Base-by-base conservation (phyloP, 768 basidiomycete genomes). In the Trametes villosa region DNA sequence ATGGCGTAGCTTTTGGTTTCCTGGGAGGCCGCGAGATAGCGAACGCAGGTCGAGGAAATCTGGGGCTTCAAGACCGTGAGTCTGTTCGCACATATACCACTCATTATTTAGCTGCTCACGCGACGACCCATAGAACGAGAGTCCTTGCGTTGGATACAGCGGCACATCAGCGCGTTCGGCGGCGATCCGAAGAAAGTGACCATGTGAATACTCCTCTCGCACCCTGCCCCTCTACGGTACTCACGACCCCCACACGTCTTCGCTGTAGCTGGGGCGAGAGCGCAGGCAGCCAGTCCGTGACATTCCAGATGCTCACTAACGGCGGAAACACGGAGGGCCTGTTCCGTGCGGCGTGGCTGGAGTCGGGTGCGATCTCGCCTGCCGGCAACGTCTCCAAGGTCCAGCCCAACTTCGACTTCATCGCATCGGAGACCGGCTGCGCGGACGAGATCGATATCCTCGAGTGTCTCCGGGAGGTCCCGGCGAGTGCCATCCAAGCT, bases 51-150 rank as follows among this genome's bases (percentile, higher is more conserved):
- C 53, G 75, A 11, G 77, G 75, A 7, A 85, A 86, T 64, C 69
- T 84, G 17, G 85, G 85, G 11, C 70, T 86, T 8, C 75, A 72
- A 47, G 84, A 87, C 69, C 80, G 80, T 79, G 47, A 63, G 73
- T 73, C 30, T 78, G 76, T 0, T 77, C 77, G 59, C 49, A 75
- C 5, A 70, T 69, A 9, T 64, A 74, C 17, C 68, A 74, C 1
- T 15, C 15, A 11, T 20, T 46, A 18, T 15, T 29, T 1, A 31
- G 27, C 22, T 6, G 44, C 4, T 4, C 6, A 24, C 7, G 20
- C 9, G 15, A n/a, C n/a, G 15, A 29, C 34, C 20, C 27, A 8
- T 45, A 69, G 69, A 81, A 27, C 71, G 77, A 1, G 71, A 75
- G 38, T 80, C 80, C 0, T 69, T 83, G 12, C 70, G 77, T 55